Conservation (phyloP, 2,329 filamentous ascomycete genomes). For the Paracoccidioides brasiliensis region DNA sequence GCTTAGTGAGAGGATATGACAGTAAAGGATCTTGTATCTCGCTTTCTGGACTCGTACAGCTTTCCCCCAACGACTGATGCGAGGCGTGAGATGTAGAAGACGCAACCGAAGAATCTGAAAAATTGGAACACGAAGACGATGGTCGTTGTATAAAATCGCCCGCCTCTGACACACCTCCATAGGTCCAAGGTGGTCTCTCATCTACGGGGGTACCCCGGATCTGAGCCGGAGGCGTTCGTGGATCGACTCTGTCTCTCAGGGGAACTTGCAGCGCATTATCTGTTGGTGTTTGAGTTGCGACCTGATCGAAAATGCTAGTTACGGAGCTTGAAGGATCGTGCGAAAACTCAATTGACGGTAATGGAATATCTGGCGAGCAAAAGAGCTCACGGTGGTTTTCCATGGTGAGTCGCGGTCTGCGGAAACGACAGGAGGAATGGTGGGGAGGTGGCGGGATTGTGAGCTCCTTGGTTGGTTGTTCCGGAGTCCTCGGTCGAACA, state of each 20-base stretch:
- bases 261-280: conserved; percentile 29
- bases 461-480: conserved; percentile 26
- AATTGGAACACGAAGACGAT: conserved; percentile 44
- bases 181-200: conserved; percentile 20
- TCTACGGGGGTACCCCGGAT: conserved; percentile 28
- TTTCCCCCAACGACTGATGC: conserved; percentile 44
- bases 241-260: conserved; percentile 23
- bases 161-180: conserved; percentile 19
- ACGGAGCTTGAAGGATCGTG: conserved; percentile 5
- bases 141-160: conserved; percentile 41
- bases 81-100: conserved; percentile 46
- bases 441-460: conserved; percentile 34
- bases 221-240: conserved; percentile 34
- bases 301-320: conserved; percentile 7
- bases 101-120: conserved; percentile 50
- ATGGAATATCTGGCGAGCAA: conserved; percentile 25
- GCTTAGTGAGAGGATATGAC: conserved; percentile 26
- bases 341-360: conserved; percentile 33
- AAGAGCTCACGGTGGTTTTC: conserved; percentile 22
- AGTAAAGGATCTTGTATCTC: conserved; percentile 46
- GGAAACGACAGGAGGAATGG: conserved; percentile 30
- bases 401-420: conserved; percentile 28
- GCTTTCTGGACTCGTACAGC: conserved; percentile 48
- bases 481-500: conserved; percentile 31
- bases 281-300: conserved; percentile 14